Evolutionary conservation across 2,329 filamentous ascomycete species (phyloP), one percentile per base, ranked within the genome.

Genomic region (Alternaria sp.): DNA sequence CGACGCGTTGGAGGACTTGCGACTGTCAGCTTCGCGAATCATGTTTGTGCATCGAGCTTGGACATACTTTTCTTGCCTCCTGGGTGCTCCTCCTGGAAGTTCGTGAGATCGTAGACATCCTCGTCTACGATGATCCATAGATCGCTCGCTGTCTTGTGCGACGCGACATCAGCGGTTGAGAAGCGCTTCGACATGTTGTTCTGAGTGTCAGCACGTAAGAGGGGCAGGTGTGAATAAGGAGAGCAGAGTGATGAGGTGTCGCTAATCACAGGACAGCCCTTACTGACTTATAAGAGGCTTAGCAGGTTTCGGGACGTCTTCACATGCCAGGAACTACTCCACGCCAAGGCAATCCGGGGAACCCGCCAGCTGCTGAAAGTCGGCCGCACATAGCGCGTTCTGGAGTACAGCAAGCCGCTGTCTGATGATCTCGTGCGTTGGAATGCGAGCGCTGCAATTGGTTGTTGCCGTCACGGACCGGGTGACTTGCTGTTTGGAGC

Each of bases 31-130:
- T 33, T 55, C 6, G 30, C 50, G 8, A 8, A 30, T 55, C 23
- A 41, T 14, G 50, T 28, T 41, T 60, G 18, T 12, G 3, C n/a
- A 5, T 12, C 33, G 18, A 49, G 20, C 21, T n/a, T 33, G 7
- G 69, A 61, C 85, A 68, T 82, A 90, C 88, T 91, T 83, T 91
- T 91, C 82, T 91, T 90, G 67, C 88, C 87, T 88, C 93, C 93
- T 11, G 82, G 81, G 68, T 84, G 83, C 68, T 85, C 83, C 28
- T 85, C 82, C 67, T 84, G 82, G 71, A 85, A 86, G 66, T 82
- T 94, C 73, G 94, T 97, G 74, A 98, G 80, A 78, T 99, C 95
- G 82, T 97, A 98, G 71, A 98, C 95, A 81, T 98, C 95, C 75
- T 94, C 92, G 71, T 98, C 95, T 71, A 98, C 89, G 69, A 96